phyloP scores from a whole-genome alignment of 2,329 filamentous ascomycete species.

The Sordariomycetes sp. region DNA sequence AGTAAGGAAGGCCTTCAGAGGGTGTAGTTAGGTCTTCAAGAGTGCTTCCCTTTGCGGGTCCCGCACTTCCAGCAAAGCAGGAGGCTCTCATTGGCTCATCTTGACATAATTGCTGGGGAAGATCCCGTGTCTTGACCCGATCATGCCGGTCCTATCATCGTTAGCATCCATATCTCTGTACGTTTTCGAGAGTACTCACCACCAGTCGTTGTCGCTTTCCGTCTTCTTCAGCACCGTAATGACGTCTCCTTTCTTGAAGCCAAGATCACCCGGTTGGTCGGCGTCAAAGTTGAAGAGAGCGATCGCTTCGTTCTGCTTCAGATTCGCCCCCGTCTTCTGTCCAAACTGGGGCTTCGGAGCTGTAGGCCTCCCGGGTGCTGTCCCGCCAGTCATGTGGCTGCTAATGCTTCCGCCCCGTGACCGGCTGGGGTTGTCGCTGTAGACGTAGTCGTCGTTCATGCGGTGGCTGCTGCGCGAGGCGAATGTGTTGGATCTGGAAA shows the following conservation, averaged over 20 bases:
- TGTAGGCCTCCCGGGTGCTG: conserved; percentile 71
- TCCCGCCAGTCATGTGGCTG: conserved; percentile 38
- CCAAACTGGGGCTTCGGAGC: conserved; percentile 84
- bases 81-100: conserved; percentile 40
- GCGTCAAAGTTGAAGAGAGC: conserved; percentile 92
- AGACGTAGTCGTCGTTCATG: conserved; percentile 40
- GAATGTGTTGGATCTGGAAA: conserved; percentile 43
- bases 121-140: conserved; percentile 78
- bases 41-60: no score
- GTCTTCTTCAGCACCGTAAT: conserved; percentile 94
- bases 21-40: no score
- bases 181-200: conserved; percentile 40
- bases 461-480: conserved; percentile 26
- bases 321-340: conserved; percentile 40
- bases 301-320: conserved; percentile 72
- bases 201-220: conserved; percentile 92
- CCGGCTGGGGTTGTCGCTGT: conserved; percentile 34
- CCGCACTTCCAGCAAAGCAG: not conserved
- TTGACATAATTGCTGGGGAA: conserved; percentile 80
- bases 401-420: conserved; percentile 3
- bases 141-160: conserved; percentile 67
- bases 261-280: conserved; percentile 84
- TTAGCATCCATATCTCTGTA: conserved; percentile 1
- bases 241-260: conserved; percentile 94
- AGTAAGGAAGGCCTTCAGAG: not conserved